Evolutionary conservation across 2,329 filamentous ascomycete genomes (phyloP).

Genomic region (Stemphylium beticola): DNA sequence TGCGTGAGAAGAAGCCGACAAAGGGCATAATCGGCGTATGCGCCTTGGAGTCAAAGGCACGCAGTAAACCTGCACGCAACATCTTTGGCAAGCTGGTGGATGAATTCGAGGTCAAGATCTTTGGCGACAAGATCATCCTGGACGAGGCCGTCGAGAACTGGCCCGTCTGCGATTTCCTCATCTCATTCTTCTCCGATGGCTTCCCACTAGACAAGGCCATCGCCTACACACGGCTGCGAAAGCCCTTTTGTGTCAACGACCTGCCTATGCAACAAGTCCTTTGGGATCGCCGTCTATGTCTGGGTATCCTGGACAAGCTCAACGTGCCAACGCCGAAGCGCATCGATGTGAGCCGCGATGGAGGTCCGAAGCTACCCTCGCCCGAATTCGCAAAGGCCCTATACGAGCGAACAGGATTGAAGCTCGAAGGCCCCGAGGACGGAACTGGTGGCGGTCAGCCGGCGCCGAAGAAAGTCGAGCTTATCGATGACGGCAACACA

Average conservation of each 20-base stretch:
- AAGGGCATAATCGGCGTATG: conserved; percentile 85
- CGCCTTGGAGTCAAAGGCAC: conserved; percentile 91
- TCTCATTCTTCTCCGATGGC: conserved; percentile 97
- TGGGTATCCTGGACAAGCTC: conserved; percentile 86
- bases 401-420: conserved; percentile 78
- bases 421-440: conserved; percentile 72
- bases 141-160: conserved; percentile 97
- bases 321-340: conserved; percentile 87
- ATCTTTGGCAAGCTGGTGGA: conserved; percentile 91
- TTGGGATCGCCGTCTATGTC: conserved; percentile 91
- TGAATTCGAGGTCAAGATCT: conserved; percentile 96
- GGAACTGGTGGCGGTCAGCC: conserved; percentile 66
- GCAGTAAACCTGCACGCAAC: conserved; percentile 95
- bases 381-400: conserved; percentile 81
- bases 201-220: conserved; percentile 98
- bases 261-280: conserved; percentile 95
- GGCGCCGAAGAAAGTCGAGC: conserved; percentile 72
- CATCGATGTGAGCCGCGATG: conserved; percentile 90
- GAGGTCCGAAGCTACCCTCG: conserved; percentile 80
- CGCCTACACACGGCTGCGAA: conserved; percentile 88
- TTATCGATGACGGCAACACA: conserved; percentile 89
- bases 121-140: conserved; percentile 97
- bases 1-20: conserved; percentile 59
- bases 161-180: conserved; percentile 94
- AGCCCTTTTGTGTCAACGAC: conserved; percentile 97